Conservation (phyloP, 1,284 basidiomycete genomes). For the Gymnopus androsaceus region DNA sequence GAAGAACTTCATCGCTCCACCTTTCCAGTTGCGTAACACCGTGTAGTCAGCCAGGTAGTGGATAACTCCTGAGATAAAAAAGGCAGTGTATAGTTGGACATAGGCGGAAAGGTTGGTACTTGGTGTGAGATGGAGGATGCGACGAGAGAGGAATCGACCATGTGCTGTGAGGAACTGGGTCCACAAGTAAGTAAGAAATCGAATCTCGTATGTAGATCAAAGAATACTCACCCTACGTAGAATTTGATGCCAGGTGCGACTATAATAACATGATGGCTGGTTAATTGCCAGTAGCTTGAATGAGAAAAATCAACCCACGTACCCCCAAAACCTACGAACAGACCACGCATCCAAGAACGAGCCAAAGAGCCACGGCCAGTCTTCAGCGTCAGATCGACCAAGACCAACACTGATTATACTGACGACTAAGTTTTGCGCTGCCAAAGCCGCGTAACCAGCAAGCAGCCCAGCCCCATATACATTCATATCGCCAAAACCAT, state of each 20-base stretch:
- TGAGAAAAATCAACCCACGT: too few species aligned
- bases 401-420: constrained; percentile 22
- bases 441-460: constrained; percentile 11
- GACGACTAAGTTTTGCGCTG: constrained; percentile 12
- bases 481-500: constrained; percentile 17
- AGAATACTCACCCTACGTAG: not conserved
- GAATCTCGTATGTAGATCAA: not conserved
- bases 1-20: constrained; percentile 2
- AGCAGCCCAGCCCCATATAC: not conserved
- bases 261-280: not conserved
- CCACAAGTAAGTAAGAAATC: not conserved
- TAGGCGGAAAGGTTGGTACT: constrained; percentile 3
- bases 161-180: constrained; percentile 1
- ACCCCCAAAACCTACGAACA: constrained; percentile 30
- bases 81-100: constrained; percentile 3
- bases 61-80: constrained; percentile 9
- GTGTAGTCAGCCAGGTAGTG: constrained; percentile 10
- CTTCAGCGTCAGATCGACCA: constrained; percentile 21
- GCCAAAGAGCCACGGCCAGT: constrained; percentile 30
- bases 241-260: constrained; percentile 7
- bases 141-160: not conserved
- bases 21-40: not conserved
- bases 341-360: constrained; percentile 25
- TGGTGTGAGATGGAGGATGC: not conserved
- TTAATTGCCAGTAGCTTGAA: not conserved